These are phyloP conservation scores for Chlamydomonas eustigma DNA, from an alignment of 139 green algal species.

Conservation along the genomic window DNA sequence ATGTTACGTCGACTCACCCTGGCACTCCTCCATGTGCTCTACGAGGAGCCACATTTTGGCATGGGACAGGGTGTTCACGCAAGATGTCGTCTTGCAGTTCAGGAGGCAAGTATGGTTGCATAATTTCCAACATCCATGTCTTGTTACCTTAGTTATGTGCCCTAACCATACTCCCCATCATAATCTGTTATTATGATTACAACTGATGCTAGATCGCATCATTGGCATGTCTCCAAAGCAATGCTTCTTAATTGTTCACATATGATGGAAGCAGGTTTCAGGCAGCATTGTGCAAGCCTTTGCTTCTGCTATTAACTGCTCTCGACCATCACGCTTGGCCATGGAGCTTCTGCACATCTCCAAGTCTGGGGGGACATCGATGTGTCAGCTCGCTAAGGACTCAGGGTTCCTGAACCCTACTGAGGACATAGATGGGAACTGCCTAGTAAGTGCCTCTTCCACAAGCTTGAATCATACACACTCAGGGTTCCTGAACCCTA, in stretches of 20 bases:
- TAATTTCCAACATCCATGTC: background rate
- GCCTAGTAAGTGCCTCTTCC: background rate
- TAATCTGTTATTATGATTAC: background rate
- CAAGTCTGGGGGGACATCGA: constrained; percentile 26
- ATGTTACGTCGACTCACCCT: background rate
- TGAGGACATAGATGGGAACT: background rate
- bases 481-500: background rate
- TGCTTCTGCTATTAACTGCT: background rate
- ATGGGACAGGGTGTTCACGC: background rate
- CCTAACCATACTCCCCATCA: background rate
- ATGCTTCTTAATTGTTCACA: too few species aligned
- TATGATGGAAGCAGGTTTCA: background rate
- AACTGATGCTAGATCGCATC: background rate
- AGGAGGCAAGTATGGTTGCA: background rate
- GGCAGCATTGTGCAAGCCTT: background rate
- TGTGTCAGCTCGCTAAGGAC: constrained; percentile 22
- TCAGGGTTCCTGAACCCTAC: background rate
- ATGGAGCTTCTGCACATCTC: constrained; percentile 28
- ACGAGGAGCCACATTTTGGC: background rate
- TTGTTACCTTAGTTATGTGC: background rate
- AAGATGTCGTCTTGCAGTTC: background rate
- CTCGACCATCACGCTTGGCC: background rate
- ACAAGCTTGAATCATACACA: background rate
- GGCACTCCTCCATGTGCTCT: background rate
- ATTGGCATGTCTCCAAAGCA: too few species aligned